Evolutionary conservation across 2,329 filamentous ascomycete species (phyloP).

Genomic region (Colletotrichum falcatum): DNA sequence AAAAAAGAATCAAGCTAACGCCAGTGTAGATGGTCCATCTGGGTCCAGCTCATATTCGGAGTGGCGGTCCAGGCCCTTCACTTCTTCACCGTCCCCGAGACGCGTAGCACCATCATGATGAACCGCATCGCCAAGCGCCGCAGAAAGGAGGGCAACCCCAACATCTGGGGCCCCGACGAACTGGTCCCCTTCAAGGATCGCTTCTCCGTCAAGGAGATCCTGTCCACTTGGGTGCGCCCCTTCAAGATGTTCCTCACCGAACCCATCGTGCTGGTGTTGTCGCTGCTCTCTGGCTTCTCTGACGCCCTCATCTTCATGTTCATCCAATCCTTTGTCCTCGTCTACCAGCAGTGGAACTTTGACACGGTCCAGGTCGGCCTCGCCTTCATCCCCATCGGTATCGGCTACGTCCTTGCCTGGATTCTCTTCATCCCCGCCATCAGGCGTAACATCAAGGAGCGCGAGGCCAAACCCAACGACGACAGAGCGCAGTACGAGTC

Average conservation of each 20-base stretch:
- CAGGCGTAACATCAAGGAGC: conserved; percentile 63
- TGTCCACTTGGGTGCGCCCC: conserved; percentile 70
- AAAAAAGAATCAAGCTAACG: conserved; percentile 35
- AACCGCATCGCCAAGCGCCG: conserved; percentile 82
- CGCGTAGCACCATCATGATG: conserved; percentile 80
- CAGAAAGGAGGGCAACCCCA: conserved; percentile 69
- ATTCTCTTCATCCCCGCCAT: conserved; percentile 69
- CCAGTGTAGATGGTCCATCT: conserved; percentile 71
- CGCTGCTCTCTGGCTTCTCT: conserved; percentile 77
- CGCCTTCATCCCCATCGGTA: conserved; percentile 73
- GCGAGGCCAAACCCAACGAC: conserved; percentile 61
- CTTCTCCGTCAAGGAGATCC: conserved; percentile 68
- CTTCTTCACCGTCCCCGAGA: conserved; percentile 80
- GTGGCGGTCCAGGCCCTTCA: conserved; percentile 76
- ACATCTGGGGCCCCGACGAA: conserved; percentile 81
- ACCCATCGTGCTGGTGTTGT: conserved; percentile 78
- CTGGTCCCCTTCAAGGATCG: conserved; percentile 70
- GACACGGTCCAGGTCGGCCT: conserved; percentile 67
- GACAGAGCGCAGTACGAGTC: conserved; percentile 77
- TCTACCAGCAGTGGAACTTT: conserved; percentile 77
- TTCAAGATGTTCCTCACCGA: conserved; percentile 81
- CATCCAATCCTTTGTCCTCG: conserved; percentile 76
- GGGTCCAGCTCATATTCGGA: conserved; percentile 87
- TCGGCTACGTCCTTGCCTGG: conserved; percentile 75
- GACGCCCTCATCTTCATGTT: conserved; percentile 85